phyloP scores from a whole-genome alignment of 1,284 basidiomycete species.

The Hortiboletus rubellus region DNA sequence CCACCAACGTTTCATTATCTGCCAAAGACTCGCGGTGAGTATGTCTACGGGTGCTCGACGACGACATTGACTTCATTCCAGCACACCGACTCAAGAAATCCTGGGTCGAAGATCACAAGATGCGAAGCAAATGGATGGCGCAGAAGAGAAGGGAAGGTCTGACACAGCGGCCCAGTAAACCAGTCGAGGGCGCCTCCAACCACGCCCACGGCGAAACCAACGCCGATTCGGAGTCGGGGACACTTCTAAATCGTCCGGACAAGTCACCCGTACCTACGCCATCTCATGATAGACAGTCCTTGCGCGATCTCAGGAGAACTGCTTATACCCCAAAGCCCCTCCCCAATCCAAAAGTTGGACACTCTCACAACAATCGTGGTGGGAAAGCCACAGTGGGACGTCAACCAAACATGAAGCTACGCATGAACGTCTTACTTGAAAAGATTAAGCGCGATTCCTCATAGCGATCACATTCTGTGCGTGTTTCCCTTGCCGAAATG shows the following conservation, averaged over 20 bases:
- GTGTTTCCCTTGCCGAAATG: background rate
- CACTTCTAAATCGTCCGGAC: background rate
- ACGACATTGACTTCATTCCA: conserved; percentile 32
- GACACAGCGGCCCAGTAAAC: conserved; percentile 9
- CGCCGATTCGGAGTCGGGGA: background rate
- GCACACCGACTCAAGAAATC: conserved; percentile 71
- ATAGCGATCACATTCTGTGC: conserved; percentile 7
- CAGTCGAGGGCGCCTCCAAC: background rate
- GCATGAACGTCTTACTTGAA: conserved; percentile 77
- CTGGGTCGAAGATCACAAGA: conserved; percentile 73
- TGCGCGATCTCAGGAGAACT: conserved; percentile 59
- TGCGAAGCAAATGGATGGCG: conserved; percentile 76
- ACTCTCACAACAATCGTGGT: conserved; percentile 8
- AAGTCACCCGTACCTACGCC: background rate
- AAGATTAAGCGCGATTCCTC: conserved; percentile 64
- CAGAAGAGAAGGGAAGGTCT: conserved; percentile 65
- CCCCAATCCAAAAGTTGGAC: conserved; percentile 53
- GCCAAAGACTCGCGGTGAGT: conserved; percentile 60
- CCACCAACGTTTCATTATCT: conserved; percentile 72
- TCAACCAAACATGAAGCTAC: conserved; percentile 77
- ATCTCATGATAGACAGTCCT: conserved; percentile 28
- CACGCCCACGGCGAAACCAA: conserved; percentile 10
- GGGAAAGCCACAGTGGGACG: conserved; percentile 22
- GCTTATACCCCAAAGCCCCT: conserved; percentile 61
- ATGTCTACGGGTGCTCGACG: background rate